Percentiles rank a stretch among this genome's conserved stretches.
phyloP scores from a whole-genome alignment of 495 filamentous ascomycete species.

The Neurospora sp. region DNA sequence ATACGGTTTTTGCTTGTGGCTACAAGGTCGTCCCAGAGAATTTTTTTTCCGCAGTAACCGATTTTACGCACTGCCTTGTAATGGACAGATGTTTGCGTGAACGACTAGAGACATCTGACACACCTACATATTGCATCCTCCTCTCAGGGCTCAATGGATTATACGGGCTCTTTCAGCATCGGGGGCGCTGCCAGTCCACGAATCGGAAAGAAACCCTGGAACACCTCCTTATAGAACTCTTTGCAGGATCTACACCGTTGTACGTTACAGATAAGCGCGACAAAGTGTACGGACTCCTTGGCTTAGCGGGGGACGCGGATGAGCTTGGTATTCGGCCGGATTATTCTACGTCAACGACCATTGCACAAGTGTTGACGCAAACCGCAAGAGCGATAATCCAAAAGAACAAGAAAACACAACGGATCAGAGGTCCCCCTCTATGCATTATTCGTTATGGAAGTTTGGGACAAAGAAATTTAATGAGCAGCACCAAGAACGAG shows the following conservation, averaged over 20 bases:
- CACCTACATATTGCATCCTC: background rate
- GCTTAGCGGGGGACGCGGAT: slow-evolving; percentile 7
- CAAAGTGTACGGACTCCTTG: slow-evolving; percentile 7
- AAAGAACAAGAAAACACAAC: background rate
- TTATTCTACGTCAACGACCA: background rate
- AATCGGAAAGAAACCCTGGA: background rate
- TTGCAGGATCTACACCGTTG: background rate
- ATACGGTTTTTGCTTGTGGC: slow-evolving; percentile 17
- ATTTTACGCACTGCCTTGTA: background rate
- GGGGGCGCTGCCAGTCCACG: background rate
- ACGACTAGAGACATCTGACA: background rate
- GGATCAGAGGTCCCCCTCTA: background rate
- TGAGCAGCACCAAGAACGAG: slow-evolving; percentile 2
- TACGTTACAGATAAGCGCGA: slow-evolving; percentile 1
- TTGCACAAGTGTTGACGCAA: background rate
- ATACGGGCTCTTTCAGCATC: rapidly evolving
- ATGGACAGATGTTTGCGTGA: background rate
- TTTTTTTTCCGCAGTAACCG: background rate
- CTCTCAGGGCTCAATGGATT: rapidly evolving
- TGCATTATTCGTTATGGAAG: background rate
- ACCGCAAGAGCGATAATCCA: slow-evolving; percentile 7
- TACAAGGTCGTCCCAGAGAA: background rate
- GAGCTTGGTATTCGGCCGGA: slow-evolving; percentile 4
- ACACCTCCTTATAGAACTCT: background rate
- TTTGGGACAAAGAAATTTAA: background rate